Evolutionary conservation across 2,329 filamentous ascomycete species (phyloP), one percentile per base, ranked within the genome.

Genomic region (Bipolaris oryzae): DNA sequence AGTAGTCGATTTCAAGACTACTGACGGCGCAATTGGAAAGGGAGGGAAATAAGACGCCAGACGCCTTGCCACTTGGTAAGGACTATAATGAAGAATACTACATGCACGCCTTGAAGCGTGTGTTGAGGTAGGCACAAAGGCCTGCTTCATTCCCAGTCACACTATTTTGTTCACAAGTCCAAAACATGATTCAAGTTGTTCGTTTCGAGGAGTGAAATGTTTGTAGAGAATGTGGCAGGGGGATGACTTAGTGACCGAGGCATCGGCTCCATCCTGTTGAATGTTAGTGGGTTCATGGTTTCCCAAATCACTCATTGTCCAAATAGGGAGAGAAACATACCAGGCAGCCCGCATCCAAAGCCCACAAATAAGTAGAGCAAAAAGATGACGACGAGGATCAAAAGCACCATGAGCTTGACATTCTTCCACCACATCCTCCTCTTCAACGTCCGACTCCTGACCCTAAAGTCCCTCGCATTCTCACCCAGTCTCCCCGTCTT

Each of bases 351-450:
- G 73, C 89, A 91, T 5, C 87, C 88, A 76, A 90, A 87, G 0
- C 89, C 89, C 20, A 91, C 83, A 64, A 91, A 86, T 11, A 91
- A 70, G 72, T 91, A 91, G 3, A 90, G 70, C 76, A 91, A 77
- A 70, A 91, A 90, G 7, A 91, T 75, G 23, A 95, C 78, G 1
- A 93, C 91, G 42, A 97, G 72, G 3, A 78, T 82, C 60, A 93
- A 73, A 67, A 99, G 77, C 6, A 86, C 88, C 92, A 98, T 96
- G 66, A 99, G 79, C 81, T 96, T 96, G 43, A 96, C 85, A 76
- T 99, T 98, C 87, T 98, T 98, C 94, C 94, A 98, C 95, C 95
- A 99, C 95, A 99, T 98, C 78, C 89, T 85, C 73, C 96, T 85
- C 80, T 95, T 90, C 68, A 99, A 77, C 1, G 92, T 92, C 23